Evolutionary conservation across 768 basidiomycete genomes (phyloP).

Genomic region (Termitomyces sp.): DNA sequence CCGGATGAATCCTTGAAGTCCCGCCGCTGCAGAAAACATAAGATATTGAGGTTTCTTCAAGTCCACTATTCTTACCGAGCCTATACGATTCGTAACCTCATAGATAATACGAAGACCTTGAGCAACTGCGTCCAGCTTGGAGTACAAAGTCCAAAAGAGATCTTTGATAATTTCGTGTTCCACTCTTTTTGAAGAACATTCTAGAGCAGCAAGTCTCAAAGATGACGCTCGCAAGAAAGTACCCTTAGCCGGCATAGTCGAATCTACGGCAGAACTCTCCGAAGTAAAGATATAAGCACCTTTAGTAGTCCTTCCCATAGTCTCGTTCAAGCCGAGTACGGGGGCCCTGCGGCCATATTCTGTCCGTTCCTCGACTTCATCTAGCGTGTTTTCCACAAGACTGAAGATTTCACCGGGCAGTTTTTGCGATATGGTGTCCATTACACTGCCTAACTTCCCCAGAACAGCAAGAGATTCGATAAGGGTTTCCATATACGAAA

Average conservation of each 20-base stretch:
- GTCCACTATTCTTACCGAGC: conserved; percentile 62
- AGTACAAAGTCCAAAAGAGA: conserved; percentile 96
- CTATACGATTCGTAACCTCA: conserved; percentile 88
- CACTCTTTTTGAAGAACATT: conserved; percentile 61
- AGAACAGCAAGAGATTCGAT: conserved; percentile 91
- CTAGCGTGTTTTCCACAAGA: conserved; percentile 81
- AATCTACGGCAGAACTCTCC: conserved; percentile 20
- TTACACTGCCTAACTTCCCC: conserved; percentile 77
- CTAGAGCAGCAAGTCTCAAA: conserved; percentile 67
- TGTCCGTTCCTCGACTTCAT: conserved; percentile 88
- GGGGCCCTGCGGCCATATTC: conserved; percentile 64
- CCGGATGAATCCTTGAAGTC: conserved; percentile 88
- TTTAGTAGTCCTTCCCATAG: conserved; percentile 38
- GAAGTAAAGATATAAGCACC: conserved; percentile 48
- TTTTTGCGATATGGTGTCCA: conserved; percentile 83
- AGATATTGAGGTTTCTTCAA: not conserved
- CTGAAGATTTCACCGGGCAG: conserved; percentile 78
- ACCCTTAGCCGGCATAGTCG: conserved; percentile 21
- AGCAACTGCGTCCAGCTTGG: conserved; percentile 89
- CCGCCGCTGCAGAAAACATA: conserved; percentile 55
- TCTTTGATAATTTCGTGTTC: conserved; percentile 88
- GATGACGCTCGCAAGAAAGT: conserved; percentile 41
- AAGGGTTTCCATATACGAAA: conserved; percentile 87
- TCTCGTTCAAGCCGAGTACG: conserved; percentile 28
- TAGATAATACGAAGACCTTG: conserved; percentile 88